These are phyloP conservation scores for Talaromyces sp. DNA, from an alignment of 2,329 filamentous ascomycete genomes.

Conservation along the genomic window DNA sequence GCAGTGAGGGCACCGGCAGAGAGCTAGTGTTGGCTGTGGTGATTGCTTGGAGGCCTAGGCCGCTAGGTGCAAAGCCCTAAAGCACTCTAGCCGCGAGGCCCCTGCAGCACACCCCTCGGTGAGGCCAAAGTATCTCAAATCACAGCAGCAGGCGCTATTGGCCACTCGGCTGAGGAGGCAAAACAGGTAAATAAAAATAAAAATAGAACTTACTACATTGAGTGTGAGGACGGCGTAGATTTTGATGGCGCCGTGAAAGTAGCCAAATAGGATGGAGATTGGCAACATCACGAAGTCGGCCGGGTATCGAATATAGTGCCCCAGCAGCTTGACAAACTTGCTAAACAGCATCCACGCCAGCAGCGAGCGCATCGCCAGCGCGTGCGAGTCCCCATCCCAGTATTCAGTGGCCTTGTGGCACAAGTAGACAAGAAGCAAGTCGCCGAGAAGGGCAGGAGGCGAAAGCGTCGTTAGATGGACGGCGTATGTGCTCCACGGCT, in stretches of 20 bases:
- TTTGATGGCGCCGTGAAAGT: conserved; percentile 90
- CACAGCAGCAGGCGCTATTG: background rate
- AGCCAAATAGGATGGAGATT: conserved; percentile 85
- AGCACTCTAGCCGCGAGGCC: background rate
- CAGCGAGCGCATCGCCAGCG: conserved; percentile 57
- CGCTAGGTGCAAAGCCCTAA: background rate
- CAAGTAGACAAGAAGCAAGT: conserved; percentile 66
- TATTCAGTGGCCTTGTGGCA: conserved; percentile 64
- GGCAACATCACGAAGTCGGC: conserved; percentile 75
- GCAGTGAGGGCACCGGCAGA: background rate
- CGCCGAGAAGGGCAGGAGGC: conserved; percentile 75
- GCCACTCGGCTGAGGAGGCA: background rate
- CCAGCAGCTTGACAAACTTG: conserved; percentile 86
- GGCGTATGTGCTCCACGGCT: conserved; percentile 90
- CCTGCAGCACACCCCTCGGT: background rate
- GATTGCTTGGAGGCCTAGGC: background rate
- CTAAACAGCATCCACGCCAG: conserved; percentile 77
- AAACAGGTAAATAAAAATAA: background rate
- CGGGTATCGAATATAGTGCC: conserved; percentile 80
- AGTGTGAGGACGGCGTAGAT: conserved; percentile 79
- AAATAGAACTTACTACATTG: conserved; percentile 64
- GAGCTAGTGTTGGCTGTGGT: background rate
- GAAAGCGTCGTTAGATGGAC: conserved; percentile 90
- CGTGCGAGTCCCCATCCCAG: conserved; percentile 54
- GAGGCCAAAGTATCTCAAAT: background rate